Percentiles rank a stretch among this genome's conserved stretches.
Conservation (phyloP, 495 filamentous ascomycete species). For the Penicillium lagena region DNA sequence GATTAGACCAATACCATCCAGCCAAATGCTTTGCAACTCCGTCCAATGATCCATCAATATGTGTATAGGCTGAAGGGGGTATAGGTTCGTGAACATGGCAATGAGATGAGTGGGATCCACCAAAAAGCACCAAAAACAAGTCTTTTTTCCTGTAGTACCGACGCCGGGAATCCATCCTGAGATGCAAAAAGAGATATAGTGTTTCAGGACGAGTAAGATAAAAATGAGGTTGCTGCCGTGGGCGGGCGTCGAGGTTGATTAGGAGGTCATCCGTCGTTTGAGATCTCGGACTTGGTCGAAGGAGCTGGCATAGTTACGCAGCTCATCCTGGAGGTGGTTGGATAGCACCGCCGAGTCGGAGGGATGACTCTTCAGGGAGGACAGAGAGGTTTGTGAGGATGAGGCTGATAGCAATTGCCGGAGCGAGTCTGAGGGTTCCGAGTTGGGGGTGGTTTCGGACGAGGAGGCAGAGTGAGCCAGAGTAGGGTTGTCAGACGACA, state of each 20-base stretch:
- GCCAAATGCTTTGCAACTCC: no score
- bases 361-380: conserved; percentile 63
- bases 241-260: conserved; percentile 3
- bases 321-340: conserved; percentile 69
- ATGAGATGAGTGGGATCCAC: no score
- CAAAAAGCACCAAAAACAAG: no score
- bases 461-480: conserved; percentile 12
- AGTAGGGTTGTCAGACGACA: conserved; percentile 31
- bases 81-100: no score
- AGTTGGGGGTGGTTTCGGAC: conserved; percentile 4
- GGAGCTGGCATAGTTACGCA: conserved; percentile 77
- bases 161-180: no score
- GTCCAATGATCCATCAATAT: no score
- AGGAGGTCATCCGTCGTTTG: conserved; percentile 49
- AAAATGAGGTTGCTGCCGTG: not conserved
- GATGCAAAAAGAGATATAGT: no score
- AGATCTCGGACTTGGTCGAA: conserved; percentile 76
- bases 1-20: no score
- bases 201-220: not conserved
- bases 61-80: no score
- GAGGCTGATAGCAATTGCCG: conserved; percentile 58
- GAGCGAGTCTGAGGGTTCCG: conserved; percentile 10
- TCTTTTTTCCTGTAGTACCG: no score
- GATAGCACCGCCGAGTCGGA: conserved; percentile 54
- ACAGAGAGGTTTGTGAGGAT: conserved; percentile 78